phyloP scores from a whole-genome alignment of 1,284 basidiomycete species.

The Calocybe gambosa region DNA sequence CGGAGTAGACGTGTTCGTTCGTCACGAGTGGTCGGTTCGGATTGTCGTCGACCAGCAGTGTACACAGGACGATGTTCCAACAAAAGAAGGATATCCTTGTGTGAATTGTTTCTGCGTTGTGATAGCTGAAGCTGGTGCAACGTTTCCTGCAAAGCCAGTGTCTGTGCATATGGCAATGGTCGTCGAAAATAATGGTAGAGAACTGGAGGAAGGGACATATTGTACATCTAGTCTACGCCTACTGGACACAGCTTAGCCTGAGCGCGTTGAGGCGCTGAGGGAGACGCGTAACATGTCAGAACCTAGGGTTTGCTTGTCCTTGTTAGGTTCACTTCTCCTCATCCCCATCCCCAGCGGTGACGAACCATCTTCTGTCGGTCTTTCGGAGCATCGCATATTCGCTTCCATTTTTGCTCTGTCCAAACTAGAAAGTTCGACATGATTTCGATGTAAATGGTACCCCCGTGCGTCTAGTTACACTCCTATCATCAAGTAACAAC shows the following conservation, averaged over 20 bases:
- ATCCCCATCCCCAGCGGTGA: background rate
- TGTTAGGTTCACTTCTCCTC: background rate
- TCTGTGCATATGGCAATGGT: conserved; percentile 67
- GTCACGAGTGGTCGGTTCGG: conserved; percentile 50
- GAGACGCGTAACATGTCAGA: background rate
- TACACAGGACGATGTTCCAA: conserved; percentile 91
- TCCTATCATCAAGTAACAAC: background rate
- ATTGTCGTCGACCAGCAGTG: conserved; percentile 86
- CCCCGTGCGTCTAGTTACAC: background rate
- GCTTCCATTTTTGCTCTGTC: background rate
- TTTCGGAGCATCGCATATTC: conserved; percentile 1
- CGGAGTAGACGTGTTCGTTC: conserved; percentile 65
- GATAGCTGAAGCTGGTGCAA: conserved; percentile 59
- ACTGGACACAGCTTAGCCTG: background rate
- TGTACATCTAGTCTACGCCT: background rate
- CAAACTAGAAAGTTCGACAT: background rate
- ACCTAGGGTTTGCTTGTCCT: background rate
- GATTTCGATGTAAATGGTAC: background rate
- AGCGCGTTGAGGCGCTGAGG: background rate
- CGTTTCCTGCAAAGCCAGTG: conserved; percentile 66
- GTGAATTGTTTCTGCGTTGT: conserved; percentile 37
- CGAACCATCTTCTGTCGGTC: background rate
- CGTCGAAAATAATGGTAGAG: conserved; percentile 71
- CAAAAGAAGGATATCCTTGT: conserved; percentile 66
- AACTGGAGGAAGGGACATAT: conserved; percentile 55